Conservation (phyloP, 116 monocot species). For the Posidonia oceanica region DNA sequence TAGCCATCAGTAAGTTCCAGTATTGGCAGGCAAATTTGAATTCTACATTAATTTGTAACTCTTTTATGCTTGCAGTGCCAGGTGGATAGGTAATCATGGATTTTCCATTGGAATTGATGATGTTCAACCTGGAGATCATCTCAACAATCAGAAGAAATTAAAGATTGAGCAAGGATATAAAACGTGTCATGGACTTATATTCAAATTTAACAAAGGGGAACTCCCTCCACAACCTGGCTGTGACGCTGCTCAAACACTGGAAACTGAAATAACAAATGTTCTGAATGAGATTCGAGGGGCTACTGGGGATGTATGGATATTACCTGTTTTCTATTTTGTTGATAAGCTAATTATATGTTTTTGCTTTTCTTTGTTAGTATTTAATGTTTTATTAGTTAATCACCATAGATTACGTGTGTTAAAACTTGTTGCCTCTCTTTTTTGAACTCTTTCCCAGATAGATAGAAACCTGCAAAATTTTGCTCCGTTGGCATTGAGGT, state of each 20-base stretch:
- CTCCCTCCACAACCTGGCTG: constrained; percentile 64
- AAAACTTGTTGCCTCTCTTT: neutral
- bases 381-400: neutral
- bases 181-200: constrained; percentile 51
- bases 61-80: constrained; percentile 49
- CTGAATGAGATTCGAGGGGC: constrained; percentile 60
- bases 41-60: neutral
- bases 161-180: constrained; percentile 67
- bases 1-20: no score
- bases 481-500: no score
- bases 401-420: neutral
- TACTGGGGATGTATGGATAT: constrained; percentile 55
- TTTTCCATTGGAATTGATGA: constrained; percentile 98
- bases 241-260: constrained; percentile 74
- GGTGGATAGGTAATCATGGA: constrained; percentile 99
- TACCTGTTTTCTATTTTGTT: neutral
- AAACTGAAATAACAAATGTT: constrained; percentile 47
- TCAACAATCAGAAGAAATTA: constrained; percentile 50
- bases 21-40: no score
- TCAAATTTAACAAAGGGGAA: constrained; percentile 38
- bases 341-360: neutral
- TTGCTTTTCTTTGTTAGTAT: neutral
- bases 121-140: constrained; percentile 73
- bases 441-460: no score
- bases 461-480: no score